Base-by-base conservation (phyloP, 192 early-diverging fungal species). In the Entomortierella lignicola region DNA sequence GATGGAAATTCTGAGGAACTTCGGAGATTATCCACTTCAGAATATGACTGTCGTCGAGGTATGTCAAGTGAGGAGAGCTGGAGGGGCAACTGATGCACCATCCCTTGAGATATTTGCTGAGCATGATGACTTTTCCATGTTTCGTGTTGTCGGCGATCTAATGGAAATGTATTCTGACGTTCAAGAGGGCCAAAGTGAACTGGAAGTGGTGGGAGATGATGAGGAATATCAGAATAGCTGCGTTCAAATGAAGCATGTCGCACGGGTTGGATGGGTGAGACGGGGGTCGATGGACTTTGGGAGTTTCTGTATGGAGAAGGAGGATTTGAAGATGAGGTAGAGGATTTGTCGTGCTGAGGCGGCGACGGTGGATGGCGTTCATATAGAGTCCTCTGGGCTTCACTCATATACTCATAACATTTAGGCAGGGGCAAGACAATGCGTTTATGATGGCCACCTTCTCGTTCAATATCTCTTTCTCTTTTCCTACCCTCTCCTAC, bases 311-410 rank as follows among this genome's bases (percentile, higher is more conserved):
- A 21, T 10, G 34, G 48, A 11, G 67, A 41, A 37, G 57, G n/a
- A 18, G 58, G 57, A 0, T 55, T 7, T 21, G 47, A 37, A 31
- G 58, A 51, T 52, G 37, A 27, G 4, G 50, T 26, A 26, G 50
- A 42, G 10, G 57, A 54, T 2, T 31, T 55, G 15, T 39, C 66
- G 17, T 6, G 37, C 13, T 68, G 37, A 18, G 70, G 70, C 4
- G 70, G 64, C 4, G 70, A 72, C n/a, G 70, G 70, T 5, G 70
- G 70, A 6, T 72, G 70, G 13, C 70, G 60, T 41, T 72, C 70
- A 30, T 72, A 72, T 15, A 72, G 47, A 27, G 61, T 58, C 47
- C 47, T 27, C 34, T 72, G 70, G 8, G 70, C 70, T 26, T 56
- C 55, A 20, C 70, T 72, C 25, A 60, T 55, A n/a, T 25, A 47